Percentiles rank a stretch among this genome's conserved stretches.
These are phyloP conservation scores for Septoria linicola DNA, from an alignment of 2,329 filamentous ascomycete species.

Conservation along the genomic window DNA sequence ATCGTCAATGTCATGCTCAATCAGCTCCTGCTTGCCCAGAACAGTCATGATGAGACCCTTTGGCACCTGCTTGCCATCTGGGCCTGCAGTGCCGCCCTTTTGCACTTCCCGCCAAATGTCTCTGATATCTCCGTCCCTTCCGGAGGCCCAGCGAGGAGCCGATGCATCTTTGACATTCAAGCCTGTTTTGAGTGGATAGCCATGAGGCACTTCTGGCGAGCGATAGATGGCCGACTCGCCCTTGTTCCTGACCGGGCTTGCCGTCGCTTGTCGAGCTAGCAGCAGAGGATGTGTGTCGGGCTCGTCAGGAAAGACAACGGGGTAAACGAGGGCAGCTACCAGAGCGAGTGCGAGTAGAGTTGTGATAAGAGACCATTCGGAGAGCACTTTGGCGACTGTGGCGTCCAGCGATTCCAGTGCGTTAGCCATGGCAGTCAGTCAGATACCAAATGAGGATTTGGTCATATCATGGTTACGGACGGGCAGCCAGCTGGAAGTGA, in stretches of 20 bases:
- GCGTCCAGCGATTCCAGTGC: conserved; percentile 58
- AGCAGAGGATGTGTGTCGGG: conserved; percentile 91
- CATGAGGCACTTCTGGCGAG: conserved; percentile 79
- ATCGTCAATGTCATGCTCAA: conserved; percentile 69
- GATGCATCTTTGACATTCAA: conserved; percentile 79
- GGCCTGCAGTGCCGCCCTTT: conserved; percentile 52
- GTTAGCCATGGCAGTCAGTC: conserved; percentile 17
- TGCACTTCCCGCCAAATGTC: conserved; percentile 80
- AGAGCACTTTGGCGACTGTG: conserved; percentile 65
- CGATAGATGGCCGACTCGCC: conserved; percentile 85
- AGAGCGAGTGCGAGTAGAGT: conserved; percentile 69
- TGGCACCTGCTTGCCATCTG: conserved; percentile 60
- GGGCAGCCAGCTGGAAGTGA: not conserved
- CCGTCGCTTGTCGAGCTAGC: conserved; percentile 77
- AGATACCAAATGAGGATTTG: too few species aligned
- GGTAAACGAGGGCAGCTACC: conserved; percentile 66
- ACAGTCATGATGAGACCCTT: conserved; percentile 75
- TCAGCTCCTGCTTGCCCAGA: conserved; percentile 69
- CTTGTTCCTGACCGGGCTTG: conserved; percentile 75
- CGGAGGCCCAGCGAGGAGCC: conserved; percentile 76
- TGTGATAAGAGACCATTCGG: conserved; percentile 80
- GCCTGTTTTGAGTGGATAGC: conserved; percentile 74
- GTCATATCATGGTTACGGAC: too few species aligned
- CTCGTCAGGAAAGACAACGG: conserved; percentile 69
- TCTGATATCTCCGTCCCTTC: conserved; percentile 82